Percentiles rank a stretch among this genome's conserved stretches.
Evolutionary conservation across 148 eudicot species (phyloP).

Genomic region (Rhododendron kiyosumense): DNA sequence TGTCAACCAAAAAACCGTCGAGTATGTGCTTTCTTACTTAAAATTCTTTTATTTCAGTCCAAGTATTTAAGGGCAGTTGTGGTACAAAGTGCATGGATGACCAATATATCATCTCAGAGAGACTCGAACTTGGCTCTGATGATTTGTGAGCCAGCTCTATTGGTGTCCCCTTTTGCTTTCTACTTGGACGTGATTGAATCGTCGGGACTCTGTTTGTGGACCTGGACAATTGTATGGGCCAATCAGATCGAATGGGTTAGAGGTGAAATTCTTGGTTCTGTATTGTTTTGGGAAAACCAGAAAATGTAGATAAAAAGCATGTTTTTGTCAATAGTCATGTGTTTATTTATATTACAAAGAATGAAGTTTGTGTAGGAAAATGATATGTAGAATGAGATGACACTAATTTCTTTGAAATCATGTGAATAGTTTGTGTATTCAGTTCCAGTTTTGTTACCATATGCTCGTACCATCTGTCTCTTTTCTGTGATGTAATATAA

Average conservation of each 20-base stretch:
- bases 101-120: background rate
- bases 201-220: background rate
- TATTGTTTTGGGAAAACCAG: background rate
- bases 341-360: too few species aligned
- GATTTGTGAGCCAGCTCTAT: background rate
- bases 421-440: too few species aligned
- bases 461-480: too few species aligned
- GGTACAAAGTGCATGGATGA: background rate
- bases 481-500: too few species aligned
- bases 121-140: background rate
- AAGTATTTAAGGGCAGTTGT: too few species aligned
- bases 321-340: background rate
- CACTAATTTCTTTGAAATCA: too few species aligned
- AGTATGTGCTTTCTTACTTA: background rate
- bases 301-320: background rate
- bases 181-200: too few species aligned
- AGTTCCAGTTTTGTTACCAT: too few species aligned
- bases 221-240: background rate
- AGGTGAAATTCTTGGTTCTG: background rate
- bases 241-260: background rate
- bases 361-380: too few species aligned
- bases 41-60: background rate
- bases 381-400: too few species aligned
- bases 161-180: background rate
- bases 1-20: background rate